A percentile compares a stretch with the other conserved stretches of the same genome.
These are phyloP conservation scores for Didymosphaeria variabile DNA, from an alignment of 2,329 filamentous ascomycete species.

Conservation along the genomic window DNA sequence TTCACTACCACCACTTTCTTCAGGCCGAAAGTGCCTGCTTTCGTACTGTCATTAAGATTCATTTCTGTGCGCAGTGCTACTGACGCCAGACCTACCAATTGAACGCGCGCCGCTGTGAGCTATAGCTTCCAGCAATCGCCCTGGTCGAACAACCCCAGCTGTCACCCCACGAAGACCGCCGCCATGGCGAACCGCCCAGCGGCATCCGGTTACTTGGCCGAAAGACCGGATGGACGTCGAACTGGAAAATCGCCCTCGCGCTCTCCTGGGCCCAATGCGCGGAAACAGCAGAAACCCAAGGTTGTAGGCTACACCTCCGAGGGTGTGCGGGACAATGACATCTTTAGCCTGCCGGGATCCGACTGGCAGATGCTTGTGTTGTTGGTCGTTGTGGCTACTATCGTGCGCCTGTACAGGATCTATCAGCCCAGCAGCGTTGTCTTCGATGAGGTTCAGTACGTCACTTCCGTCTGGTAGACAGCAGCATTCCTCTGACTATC, in stretches of 20 bases:
- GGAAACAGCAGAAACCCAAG: slow-evolving; percentile 42
- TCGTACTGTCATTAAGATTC: slow-evolving; percentile 46
- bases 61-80: slow-evolving; percentile 16
- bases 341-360: slow-evolving; percentile 82
- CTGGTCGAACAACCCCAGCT: slow-evolving; percentile 30
- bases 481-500: slow-evolving; percentile 30
- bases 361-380: slow-evolving; percentile 82
- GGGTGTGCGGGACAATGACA: slow-evolving; percentile 87
- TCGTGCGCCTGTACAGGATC: slow-evolving; percentile 92
- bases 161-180: slow-evolving; percentile 33
- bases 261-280: slow-evolving; percentile 35
- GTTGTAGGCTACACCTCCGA: slow-evolving; percentile 73
- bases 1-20: slow-evolving; percentile 28
- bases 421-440: slow-evolving; percentile 96
- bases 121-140: slow-evolving; percentile 26
- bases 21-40: slow-evolving; percentile 36
- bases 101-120: slow-evolving; percentile 11
- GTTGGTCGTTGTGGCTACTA: slow-evolving; percentile 77
- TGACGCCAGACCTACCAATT: not conserved
- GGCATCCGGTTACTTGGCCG: slow-evolving; percentile 40
- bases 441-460: slow-evolving; percentile 98
- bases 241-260: slow-evolving; percentile 47
- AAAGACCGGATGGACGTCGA: slow-evolving; percentile 42
- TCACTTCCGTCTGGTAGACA: slow-evolving; percentile 33
- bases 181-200: slow-evolving; percentile 47